A percentile compares a stretch with the other conserved stretches of the same genome.
Conservation (phyloP, 2,329 filamentous ascomycete genomes). For the Aplosporella prunicola region DNA sequence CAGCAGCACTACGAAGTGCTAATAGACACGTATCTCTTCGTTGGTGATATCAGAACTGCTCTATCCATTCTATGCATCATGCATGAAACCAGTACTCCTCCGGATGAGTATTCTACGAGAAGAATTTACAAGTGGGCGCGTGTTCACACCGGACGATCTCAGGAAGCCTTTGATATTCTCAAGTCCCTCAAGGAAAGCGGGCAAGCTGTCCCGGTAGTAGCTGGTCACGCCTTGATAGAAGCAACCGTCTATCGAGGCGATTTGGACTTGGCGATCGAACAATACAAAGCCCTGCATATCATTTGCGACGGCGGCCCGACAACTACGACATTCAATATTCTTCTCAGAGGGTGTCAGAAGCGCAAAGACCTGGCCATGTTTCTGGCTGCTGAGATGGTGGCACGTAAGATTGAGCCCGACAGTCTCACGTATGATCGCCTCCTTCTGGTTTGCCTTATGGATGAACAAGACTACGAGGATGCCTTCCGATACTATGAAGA, state of each 20-base stretch:
- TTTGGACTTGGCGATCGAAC: conserved; percentile 44
- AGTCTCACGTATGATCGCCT: conserved; percentile 53
- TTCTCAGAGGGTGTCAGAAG: conserved; percentile 43
- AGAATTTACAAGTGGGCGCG: conserved; percentile 51
- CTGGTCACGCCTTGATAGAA: conserved; percentile 45
- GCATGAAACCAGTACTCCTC: conserved; percentile 50
- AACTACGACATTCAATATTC: conserved; percentile 51
- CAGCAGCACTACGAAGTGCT: conserved; percentile 72
- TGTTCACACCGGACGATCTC: conserved; percentile 32
- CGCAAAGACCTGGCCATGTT: conserved; percentile 51
- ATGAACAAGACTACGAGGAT: conserved; percentile 29
- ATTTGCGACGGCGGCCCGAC: conserved; percentile 37
- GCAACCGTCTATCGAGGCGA: conserved; percentile 36
- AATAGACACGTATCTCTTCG: conserved; percentile 56
- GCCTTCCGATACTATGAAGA: conserved; percentile 42
- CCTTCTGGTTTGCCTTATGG: conserved; percentile 45
- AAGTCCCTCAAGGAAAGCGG: conserved; percentile 43
- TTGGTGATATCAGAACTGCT: conserved; percentile 54
- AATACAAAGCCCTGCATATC: conserved; percentile 53
- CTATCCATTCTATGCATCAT: conserved; percentile 67
- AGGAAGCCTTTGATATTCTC: conserved; percentile 48
- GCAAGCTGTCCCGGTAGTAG: conserved; percentile 42
- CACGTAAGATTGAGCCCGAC: conserved; percentile 45
- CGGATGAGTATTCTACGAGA: conserved; percentile 52
- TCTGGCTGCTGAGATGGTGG: conserved; percentile 52